phyloP scores from a whole-genome alignment of 257 asterid species.

The Capsicum pubescens region DNA sequence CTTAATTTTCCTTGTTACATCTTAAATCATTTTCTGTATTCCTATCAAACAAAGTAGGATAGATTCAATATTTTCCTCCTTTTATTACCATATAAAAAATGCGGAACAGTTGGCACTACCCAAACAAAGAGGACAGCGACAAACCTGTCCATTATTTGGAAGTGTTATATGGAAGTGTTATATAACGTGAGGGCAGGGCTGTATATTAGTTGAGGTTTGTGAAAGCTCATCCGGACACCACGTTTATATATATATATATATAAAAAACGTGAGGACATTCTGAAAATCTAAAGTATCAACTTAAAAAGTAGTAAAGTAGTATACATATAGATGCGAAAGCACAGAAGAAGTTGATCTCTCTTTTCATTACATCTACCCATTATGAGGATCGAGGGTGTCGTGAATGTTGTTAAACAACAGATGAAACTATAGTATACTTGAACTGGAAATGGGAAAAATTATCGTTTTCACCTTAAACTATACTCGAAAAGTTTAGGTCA shows the following conservation, averaged over 20 bases:
- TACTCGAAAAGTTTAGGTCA: too few species aligned
- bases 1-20: slow-evolving; percentile 5
- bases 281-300: neutral
- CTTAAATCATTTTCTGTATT: neutral
- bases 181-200: neutral
- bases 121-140: neutral
- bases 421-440: neutral
- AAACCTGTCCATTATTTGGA: neutral
- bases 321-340: neutral
- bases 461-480: too few species aligned
- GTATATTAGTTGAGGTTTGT: too few species aligned
- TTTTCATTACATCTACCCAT: neutral
- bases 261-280: neutral
- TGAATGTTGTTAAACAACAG: neutral
- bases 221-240: too few species aligned
- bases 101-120: neutral
- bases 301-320: neutral
- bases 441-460: too few species aligned
- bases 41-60: neutral
- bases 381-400: neutral
- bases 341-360: neutral
- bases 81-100: neutral
- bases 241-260: too few species aligned
- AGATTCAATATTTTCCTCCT: neutral
- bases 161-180: neutral